Evolutionary conservation across 148 eudicot species (phyloP), one percentile per base, ranked within the genome.

Genomic region (Diospyros kaki): DNA sequence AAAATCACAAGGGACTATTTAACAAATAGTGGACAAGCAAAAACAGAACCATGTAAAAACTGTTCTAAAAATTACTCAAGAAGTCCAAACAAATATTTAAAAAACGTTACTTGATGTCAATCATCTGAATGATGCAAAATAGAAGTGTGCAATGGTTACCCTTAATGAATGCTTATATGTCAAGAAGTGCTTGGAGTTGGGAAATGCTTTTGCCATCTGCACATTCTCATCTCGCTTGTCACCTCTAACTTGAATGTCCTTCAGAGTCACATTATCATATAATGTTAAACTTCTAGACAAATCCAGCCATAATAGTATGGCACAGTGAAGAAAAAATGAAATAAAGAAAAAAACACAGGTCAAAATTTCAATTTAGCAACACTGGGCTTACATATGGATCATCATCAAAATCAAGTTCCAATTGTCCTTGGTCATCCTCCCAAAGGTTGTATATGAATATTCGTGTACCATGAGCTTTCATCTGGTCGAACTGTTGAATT

Each of bases 211-310:
- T 63, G 98, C 96, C 96, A 89, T 92, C 72, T 86, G 83, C 73
- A 94, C 88, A 67, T 83, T 94, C 73, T 90, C 96, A 78, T 94
- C 97, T 78, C 97, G 87, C 69, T 86, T 90, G 50, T 87, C 97
- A 64, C 98, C 96, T 81, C 91, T 85, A 68, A 92, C 88, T 87
- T 94, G 98, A 59, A 94, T 88, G 78, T 94, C 98, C 98, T 94
- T 90, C 38, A 54, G 18, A 70, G 65, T 66, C 59, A 8, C 4
- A 80, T 13, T 48, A 70, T 53, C 53, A 59, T 61, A 58, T 38
- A 10, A 17, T 40, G 42, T 65, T 11, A 54, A 11, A 17, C 71
- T 9, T 64, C 28, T 11, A 18, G 74, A 40, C 6, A 48, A 17
- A 48, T 42, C 48, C 44, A 12, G 45, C 46, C 42, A 15, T 4